Percentiles rank a stretch among this genome's conserved stretches.
Conservation (phyloP, 805 yeast species). For the Wickerhamiella sergipiensis region DNA sequence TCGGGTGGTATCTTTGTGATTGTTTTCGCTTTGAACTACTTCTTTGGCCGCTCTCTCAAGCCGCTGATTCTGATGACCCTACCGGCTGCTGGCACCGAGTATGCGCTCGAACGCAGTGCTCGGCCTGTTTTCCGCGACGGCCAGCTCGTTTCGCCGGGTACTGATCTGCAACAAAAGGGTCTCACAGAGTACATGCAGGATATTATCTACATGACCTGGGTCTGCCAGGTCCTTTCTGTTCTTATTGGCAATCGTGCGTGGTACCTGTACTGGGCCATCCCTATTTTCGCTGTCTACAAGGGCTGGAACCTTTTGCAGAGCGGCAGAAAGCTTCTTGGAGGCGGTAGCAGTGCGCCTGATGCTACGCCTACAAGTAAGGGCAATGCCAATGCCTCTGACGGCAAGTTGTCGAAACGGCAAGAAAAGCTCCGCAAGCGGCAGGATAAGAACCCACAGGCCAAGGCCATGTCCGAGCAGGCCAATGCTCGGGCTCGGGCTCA, state of each 20-base stretch:
- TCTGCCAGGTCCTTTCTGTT: constrained; percentile 40
- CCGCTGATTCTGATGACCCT: constrained; percentile 31
- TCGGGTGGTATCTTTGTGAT: constrained; percentile 30
- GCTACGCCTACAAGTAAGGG: neutral
- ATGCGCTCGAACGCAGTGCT: constrained; percentile 43
- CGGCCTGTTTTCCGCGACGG: constrained; percentile 42
- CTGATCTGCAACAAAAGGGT: constrained; percentile 47
- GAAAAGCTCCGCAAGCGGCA: constrained; percentile 4
- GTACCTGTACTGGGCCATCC: constrained; percentile 31
- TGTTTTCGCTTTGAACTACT: constrained; percentile 26
- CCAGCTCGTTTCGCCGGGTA: constrained; percentile 40
- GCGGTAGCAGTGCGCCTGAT: constrained; percentile 1
- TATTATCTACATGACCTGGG: constrained; percentile 49
- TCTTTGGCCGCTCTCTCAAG: constrained; percentile 34
- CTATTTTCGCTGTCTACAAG: constrained; percentile 13
- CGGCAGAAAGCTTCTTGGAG: constrained; percentile 11
- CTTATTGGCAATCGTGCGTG: constrained; percentile 48
- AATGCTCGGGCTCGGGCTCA: neutral
- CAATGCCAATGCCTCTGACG: neutral
- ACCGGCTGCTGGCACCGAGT: constrained; percentile 35
- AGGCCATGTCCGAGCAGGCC: neutral
- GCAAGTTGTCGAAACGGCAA: constrained; percentile 5
- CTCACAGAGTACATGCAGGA: constrained; percentile 64
- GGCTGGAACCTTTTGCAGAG: constrained; percentile 12
- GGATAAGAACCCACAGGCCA: neutral